Evolutionary conservation across 2,329 filamentous ascomycete genomes (phyloP), one percentile per base, ranked within the genome.

Genomic region (Phaeoacremonium minimum): DNA sequence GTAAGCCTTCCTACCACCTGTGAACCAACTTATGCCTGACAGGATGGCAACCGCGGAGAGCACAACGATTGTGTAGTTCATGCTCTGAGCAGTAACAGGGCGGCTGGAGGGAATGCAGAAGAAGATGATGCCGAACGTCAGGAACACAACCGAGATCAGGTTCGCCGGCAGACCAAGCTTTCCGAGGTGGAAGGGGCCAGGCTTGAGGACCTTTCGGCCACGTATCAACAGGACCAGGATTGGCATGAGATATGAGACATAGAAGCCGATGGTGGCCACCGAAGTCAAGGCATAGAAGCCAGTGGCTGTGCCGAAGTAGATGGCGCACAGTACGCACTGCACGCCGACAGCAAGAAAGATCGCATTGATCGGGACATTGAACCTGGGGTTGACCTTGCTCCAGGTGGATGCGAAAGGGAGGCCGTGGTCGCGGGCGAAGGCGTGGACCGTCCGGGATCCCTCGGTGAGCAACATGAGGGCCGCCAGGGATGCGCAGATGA

Each of bases 391-490:
- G 7, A 58, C 50, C 7, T 32, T 41, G 5, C 48, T 31, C 28
- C 56, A 48, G 53, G 51, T 53, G 4, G 36, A 34, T 17, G 52
- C 52, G 41, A 55, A 60, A 1, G 57, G 58, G 30, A 61, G 38
- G 8, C 56, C 61, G 14, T 58, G 51, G 42, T 65, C 62, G 12
- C 62, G 50, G 4, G 53, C 50, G 45, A 57, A 57, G 9, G 55
- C 53, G 42, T 48, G 57, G 1, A 55, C 46, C 42, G 56, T 52
- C 2, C 55, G 49, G 3, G 53, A 57, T 2, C 51, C 49, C 4
- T 51, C 52, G 12, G 55, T 53, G 2, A 53, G 45, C n/a, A 47
- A 46, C 28, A 48, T 53, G 16, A 56, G 40, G n/a, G n/a, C n/a
- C n/a, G n/a, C n/a, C n/a, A n/a, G n/a, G n/a, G n/a, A n/a, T n/a